A percentile compares a stretch with the other conserved stretches of the same genome.
These are phyloP conservation scores for Salisapilia sapeloensis DNA, from an alignment of 352 stramenopile genomes.

Conservation along the genomic window DNA sequence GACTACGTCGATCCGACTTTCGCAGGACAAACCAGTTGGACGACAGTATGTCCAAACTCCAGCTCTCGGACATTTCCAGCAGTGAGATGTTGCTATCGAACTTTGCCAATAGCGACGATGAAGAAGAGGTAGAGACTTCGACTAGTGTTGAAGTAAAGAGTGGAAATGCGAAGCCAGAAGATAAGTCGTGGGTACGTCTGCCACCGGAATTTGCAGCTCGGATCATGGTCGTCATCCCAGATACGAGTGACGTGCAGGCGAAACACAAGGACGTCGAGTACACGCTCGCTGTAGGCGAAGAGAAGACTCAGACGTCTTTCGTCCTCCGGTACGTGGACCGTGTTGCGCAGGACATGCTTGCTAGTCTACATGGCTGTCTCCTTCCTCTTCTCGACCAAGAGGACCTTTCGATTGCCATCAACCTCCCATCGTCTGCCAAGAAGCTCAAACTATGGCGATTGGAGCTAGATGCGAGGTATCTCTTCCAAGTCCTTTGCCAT, in stretches of 20 bases:
- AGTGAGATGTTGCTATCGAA: conserved; percentile 5
- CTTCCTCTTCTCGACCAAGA: neutral
- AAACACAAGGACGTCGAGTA: conserved; percentile 44
- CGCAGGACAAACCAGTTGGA: conserved; percentile 9
- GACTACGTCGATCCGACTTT: conserved; percentile 42
- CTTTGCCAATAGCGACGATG: conserved; percentile 2
- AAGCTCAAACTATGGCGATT: conserved; percentile 42
- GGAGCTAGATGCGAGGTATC: conserved; percentile 62
- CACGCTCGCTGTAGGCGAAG: conserved; percentile 19
- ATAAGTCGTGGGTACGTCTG: conserved; percentile 50
- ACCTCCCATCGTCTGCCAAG: neutral
- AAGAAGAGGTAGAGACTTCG: neutral
- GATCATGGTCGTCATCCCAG: conserved; percentile 48
- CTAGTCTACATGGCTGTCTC: conserved; percentile 1
- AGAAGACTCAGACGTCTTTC: conserved; percentile 35
- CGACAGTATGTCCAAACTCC: neutral
- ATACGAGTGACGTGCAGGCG: conserved; percentile 27
- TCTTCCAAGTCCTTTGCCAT: neutral
- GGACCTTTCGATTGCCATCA: conserved; percentile 1
- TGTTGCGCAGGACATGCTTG: conserved; percentile 8
- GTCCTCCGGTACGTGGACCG: conserved; percentile 40
- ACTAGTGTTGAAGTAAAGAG: conserved; percentile 1
- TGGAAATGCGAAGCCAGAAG: conserved; percentile 11
- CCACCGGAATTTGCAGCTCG: conserved; percentile 50
- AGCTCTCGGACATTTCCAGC: neutral